Conservation (phyloP, 129 eudicot species). For the Deinandra increscens region DNA sequence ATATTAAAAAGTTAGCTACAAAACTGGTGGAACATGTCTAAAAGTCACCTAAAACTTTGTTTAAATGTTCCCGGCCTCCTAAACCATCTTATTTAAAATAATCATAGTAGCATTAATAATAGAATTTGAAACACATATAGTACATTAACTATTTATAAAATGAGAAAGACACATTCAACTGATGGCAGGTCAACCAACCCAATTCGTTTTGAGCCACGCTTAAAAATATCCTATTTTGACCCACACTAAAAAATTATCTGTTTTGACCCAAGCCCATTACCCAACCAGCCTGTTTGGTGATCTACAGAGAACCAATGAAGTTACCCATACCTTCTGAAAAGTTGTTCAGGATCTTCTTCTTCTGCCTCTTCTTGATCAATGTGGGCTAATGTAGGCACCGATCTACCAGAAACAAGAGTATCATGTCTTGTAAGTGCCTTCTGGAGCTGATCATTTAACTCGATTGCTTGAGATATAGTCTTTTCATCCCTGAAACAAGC, state of each 20-base stretch:
- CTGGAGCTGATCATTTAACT: slow-evolving; percentile 84
- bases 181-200: not conserved
- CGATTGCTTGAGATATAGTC: slow-evolving; percentile 71
- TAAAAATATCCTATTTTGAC: not conserved
- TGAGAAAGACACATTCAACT: not conserved
- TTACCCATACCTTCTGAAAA: slow-evolving; percentile 63
- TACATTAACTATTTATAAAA: not conserved
- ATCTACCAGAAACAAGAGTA: slow-evolving; percentile 51
- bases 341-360: slow-evolving; percentile 92
- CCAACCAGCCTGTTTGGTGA: slow-evolving; percentile 8
- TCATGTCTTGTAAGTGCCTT: slow-evolving; percentile 74
- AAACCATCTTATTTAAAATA: not conserved
- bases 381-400: slow-evolving; percentile 46
- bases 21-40: not conserved
- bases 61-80: not conserved
- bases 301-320: slow-evolving; percentile 3
- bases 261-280: not conserved
- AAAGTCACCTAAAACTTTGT: slow-evolving; percentile 1
- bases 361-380: slow-evolving; percentile 59
- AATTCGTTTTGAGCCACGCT: not conserved
- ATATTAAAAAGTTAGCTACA: not conserved
- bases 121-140: not conserved
- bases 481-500: slow-evolving; percentile 64
- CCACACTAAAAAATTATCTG: too few species aligned
- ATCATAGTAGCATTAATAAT: not conserved